Evolutionary conservation across 768 basidiomycete genomes (phyloP), one percentile per base, ranked within the genome.

Genomic region (Naganishia antarctica): DNA sequence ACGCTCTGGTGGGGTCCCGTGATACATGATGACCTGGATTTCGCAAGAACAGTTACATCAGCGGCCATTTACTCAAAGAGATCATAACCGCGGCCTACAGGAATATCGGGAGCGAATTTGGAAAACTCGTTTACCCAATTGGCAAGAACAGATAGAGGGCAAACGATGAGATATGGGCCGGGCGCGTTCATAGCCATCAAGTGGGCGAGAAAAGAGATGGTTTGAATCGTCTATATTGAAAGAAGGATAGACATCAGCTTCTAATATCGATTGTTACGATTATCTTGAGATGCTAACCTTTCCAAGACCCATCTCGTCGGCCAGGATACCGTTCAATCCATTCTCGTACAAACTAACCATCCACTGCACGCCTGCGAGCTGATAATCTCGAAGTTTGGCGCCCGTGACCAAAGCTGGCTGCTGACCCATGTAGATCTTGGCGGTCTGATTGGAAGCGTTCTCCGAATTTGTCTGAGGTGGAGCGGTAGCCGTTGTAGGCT

Each of bases 301-400:
- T 57, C 91, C 91, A 1, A 94, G 79, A 21, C 91, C 92, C 92
- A 96, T 96, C 75, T 96, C 92, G 70, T 96, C 92, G 28, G 92
- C 92, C 86, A 77, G 43, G 28, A 78, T 70, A 16, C 73, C 74
- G 43, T 70, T 70, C 44, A 78, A 34, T 11, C 68, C 74, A 70
- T 91, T 91, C 76, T 88, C 84, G 74, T 90, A 87, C 16, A 96
- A 78, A 12, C 86, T 86, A 0, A 88, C 86, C 89, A 96, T 89
- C 94, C 94, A 97, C 67, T 93, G 89, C 16, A 96, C 83, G 0
- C 94, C 94, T 57, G 92, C 89, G 1, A 97, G 83, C 74, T 99
- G 94, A 74, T 96, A 97, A 34, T 87, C 83, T 72, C 91, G 91
- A 66, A 98, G 77, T 63, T 80, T 88, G 0, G 86, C 91, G 4